Conservation (phyloP, 2,329 filamentous ascomycete species). For the Paecilomyces niveus region DNA sequence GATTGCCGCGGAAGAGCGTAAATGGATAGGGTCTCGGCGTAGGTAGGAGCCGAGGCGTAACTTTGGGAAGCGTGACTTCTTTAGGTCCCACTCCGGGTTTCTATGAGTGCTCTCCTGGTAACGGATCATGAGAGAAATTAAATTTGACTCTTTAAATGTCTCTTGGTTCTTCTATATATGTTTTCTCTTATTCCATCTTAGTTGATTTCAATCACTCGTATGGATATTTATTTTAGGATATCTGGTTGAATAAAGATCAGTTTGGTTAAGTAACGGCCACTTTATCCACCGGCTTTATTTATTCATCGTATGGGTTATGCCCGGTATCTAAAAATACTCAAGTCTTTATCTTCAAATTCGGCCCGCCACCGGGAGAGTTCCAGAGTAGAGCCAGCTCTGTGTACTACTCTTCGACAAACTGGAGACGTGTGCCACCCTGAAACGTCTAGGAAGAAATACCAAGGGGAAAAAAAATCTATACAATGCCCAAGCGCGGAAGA, state of each 20-base stretch:
- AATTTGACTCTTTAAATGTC: not conserved
- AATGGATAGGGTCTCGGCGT: not conserved
- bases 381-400: not conserved
- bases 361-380: not conserved
- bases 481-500: constrained; percentile 10
- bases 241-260: no score
- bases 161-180: not conserved
- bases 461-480: not conserved
- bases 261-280: not conserved
- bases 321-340: not conserved
- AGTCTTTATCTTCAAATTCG: not conserved
- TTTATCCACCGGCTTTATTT: not conserved
- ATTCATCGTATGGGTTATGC: not conserved
- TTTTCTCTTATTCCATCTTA: not conserved
- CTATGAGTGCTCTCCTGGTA: not conserved
- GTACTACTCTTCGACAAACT: not conserved
- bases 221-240: not conserved
- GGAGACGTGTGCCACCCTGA: not conserved
- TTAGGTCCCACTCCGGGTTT: not conserved
- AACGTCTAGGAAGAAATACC: not conserved
- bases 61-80: not conserved
- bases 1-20: not conserved
- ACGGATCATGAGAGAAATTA: not conserved
- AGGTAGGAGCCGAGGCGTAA: not conserved
- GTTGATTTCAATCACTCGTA: not conserved